Base-by-base conservation (phyloP, 2,329 filamentous ascomycete genomes). In the Alternaria brassicae region DNA sequence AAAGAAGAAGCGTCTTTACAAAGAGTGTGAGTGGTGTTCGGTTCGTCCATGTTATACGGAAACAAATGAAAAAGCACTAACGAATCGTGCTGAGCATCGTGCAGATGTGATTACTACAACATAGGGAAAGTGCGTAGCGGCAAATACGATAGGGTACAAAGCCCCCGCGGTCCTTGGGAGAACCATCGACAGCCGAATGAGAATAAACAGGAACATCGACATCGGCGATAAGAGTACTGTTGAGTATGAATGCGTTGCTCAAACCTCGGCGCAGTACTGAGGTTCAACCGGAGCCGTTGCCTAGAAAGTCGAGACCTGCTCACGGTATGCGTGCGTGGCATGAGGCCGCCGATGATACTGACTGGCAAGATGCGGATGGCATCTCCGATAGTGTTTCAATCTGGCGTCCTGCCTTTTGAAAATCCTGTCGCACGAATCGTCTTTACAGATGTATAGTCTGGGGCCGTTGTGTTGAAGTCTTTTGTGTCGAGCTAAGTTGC, bases 401-500 rank as follows among this genome's bases (percentile, higher is more conserved):
- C 39, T 19, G 21, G 50, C 50, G 17, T 53, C 50, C 1, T 42
- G 13, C 13, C 50, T 25, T 2, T 8, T 12, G 50, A 44, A 53
- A 9, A 25, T 13, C 13, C 15, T 36, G 9, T 32, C 50, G 6
- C 50, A 53, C 5, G 4, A 21, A 8, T 15, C 36, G 2, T 19
- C 7, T 2, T 1, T 36, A n/a, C 48, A 44, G 15, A 19, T 3
- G 4, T 42, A 53, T 8, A 13, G n/a, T 6, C 6, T 42, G 0
- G 3, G 4, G 9, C 48, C 34, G 12, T 5, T 23, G 27, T 34
- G 13, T 6, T 30, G 2, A 9, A 10, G 15, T 15, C 28, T 53
- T 13, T 23, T 6, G 12, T 53, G 49, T 13, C 49, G 17, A 21
- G 25, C 25, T 8, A 52, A 28, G 28, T 44, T 53, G 4, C 50